phyloP scores from a whole-genome alignment of 2,329 filamentous ascomycete species.

The Pestalotiopsis sp. region DNA sequence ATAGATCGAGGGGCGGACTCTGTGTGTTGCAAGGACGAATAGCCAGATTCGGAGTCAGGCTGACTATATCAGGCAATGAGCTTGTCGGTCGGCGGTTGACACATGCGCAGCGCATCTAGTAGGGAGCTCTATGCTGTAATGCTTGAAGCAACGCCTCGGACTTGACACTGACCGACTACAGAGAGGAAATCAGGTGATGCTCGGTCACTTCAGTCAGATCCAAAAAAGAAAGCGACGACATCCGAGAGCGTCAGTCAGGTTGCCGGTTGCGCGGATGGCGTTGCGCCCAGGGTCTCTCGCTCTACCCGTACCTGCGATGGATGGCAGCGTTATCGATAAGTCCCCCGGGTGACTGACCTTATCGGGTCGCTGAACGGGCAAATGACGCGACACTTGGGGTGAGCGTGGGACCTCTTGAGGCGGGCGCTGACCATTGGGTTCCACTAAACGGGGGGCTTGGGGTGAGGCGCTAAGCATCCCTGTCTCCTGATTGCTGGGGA shows the following conservation, averaged over 20 bases:
- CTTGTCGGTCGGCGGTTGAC: conserved; percentile 4
- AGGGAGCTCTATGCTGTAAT: neutral
- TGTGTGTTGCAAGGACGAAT: conserved; percentile 9
- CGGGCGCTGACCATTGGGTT: neutral
- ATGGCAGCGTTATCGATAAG: conserved; percentile 12
- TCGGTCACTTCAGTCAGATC: neutral
- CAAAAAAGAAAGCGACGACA: neutral
- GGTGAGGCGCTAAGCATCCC: conserved; percentile 9
- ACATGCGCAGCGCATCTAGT: neutral
- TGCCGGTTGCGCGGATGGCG: neutral
- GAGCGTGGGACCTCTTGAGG: neutral
- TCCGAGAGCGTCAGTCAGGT: neutral
- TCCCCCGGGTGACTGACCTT: neutral
- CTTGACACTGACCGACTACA: neutral
- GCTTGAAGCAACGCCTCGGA: neutral
- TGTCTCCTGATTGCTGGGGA: conserved; percentile 1
- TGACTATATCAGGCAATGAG: conserved; percentile 8
- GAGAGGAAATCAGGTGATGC: neutral
- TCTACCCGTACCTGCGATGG: neutral
- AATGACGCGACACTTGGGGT: conserved; percentile 13
- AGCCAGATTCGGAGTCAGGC: conserved; percentile 12
- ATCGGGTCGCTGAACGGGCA: neutral
- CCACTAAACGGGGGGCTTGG: neutral
- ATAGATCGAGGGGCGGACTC: neutral
- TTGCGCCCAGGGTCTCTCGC: neutral